Base-by-base conservation (phyloP, 768 basidiomycete species). In the Phylloporus sp. region DNA sequence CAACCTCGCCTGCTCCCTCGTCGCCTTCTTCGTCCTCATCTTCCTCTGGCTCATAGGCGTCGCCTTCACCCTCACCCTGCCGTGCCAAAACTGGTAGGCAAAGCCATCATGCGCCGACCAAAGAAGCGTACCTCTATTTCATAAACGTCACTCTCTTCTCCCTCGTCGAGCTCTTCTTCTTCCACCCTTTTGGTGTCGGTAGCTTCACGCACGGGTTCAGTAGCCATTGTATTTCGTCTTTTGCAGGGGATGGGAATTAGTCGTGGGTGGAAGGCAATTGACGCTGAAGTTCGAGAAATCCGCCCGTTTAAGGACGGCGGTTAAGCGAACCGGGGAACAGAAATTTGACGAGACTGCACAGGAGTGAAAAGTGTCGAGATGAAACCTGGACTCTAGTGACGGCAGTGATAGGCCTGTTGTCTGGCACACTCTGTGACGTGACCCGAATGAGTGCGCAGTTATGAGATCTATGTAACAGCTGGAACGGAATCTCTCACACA, bases 141-240 rank as follows among this genome's bases (percentile, higher is more conserved):
- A 42, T 68, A 70, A 2, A 16, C n/a, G 20, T 67, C 66, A 26
- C 57, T 66, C 26, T 69, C 64, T n/a, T 70, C 68, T 12, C 46
- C 66, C 2, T 59, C 60, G 6, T 57, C 45, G 20, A 6, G 3
- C 26, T 53, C 56, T 13, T 58, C 53, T 8, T 29, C n/a, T 24
- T 34, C 40, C 31, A 61, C 56, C 20, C 54, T 39, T 1, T 3
- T 13, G 0, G 6, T 0, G 34, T 43, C 10, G 10, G 49, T 42
- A 5, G 59, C 54, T 28, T 70, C 55, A 10, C 39, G 20, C 1
- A 52, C 16, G 23, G 64, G 57, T 48, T 66, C 52, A 40, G 60
- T 45, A 26, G 62, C 45, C 67, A 68, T 68, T 34, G 18, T 55
- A 3, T 10, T 18, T 54, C 13, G 38, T 36, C 44, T 54, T 53